Evolutionary conservation across 495 filamentous ascomycete genomes (phyloP).

Genomic region (Hyaloscypha bicolor): DNA sequence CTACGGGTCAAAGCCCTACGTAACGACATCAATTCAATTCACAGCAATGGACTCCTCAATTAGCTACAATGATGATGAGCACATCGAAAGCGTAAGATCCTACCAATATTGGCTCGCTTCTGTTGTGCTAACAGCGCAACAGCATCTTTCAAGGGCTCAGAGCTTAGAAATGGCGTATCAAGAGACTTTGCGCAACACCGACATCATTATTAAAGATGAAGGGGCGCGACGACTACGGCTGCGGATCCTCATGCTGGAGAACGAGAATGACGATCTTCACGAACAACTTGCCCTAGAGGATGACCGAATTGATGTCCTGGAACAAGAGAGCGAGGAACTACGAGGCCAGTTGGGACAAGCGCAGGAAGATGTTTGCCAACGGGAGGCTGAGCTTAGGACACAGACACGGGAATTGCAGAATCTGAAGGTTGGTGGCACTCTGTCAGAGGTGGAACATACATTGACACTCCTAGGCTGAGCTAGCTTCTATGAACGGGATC

Average conservation of each 20-base stretch:
- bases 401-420: conserved; percentile 66
- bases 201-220: conserved; percentile 68
- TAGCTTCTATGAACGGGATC: conserved; percentile 61
- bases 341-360: conserved; percentile 58
- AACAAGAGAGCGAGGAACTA: conserved; percentile 54
- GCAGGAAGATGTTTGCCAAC: conserved; percentile 53
- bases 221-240: conserved; percentile 64
- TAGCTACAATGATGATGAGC: conserved; percentile 28
- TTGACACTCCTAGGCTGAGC: conserved; percentile 59
- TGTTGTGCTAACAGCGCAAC: not conserved
- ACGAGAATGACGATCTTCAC: conserved; percentile 70
- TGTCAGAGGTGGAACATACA: not conserved
- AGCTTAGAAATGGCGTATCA: conserved; percentile 69
- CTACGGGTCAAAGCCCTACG: not conserved
- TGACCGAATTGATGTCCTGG: conserved; percentile 49
- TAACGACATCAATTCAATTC: not conserved
- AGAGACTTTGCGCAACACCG: conserved; percentile 54
- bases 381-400: conserved; percentile 57
- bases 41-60: conserved; percentile 29
- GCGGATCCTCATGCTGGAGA: conserved; percentile 65
- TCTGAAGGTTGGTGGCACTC: conserved; percentile 58
- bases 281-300: conserved; percentile 59
- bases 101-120: not conserved
- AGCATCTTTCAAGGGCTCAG: conserved; percentile 29
- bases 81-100: conserved; percentile 25